Evolutionary conservation across 768 basidiomycete species (phyloP), one percentile per base, ranked within the genome.

Genomic region (Suillus subluteus): DNA sequence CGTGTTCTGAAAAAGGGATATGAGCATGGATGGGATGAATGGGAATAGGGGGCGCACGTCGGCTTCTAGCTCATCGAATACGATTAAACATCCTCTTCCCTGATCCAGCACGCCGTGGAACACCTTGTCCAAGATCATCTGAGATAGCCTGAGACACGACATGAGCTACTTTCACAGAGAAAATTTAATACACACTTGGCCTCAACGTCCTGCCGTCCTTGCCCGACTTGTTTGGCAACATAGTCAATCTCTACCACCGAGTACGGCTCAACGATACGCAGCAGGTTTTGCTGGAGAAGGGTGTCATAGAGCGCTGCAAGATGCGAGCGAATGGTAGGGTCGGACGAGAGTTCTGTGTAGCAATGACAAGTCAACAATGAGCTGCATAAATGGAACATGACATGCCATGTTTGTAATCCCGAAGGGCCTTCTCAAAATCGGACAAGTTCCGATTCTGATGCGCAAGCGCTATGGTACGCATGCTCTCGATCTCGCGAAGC

Each of bases 81-180:
- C 88, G 62, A 98, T 81, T 59, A 98, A 79, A 73, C 95, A 96
- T 0, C 96, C 96, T 3, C 94, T 86, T 35, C 95, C 95, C 76
- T 99, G 97, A 76, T 99, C 97, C n/a, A 99, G 84, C 1, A 99
- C 96, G 6, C 97, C 97, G 68, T 94, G 87, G 69, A 99, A 87
- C 2, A 96, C 88, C 71, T 96, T 96, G 79, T 98, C 97, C 44
- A 98, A 82, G 68, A 99, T 99, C 97, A 99, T 99, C 76, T 99
- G 97, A 38, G 93, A 95, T 35, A 99, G 80, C 75, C 96, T 97
- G 71, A 6, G 40, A 23, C 6, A 64, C 37, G 30, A 55, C 1
- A 54, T 75, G 56, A 72, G 35, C 30, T 37, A 65, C 62, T 13
- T 37, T 35, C 40, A 6, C n/a, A 13, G 18, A 11, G 1, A 1